Base-by-base conservation (phyloP, 495 filamentous ascomycete genomes). In the Xylaria sp. region DNA sequence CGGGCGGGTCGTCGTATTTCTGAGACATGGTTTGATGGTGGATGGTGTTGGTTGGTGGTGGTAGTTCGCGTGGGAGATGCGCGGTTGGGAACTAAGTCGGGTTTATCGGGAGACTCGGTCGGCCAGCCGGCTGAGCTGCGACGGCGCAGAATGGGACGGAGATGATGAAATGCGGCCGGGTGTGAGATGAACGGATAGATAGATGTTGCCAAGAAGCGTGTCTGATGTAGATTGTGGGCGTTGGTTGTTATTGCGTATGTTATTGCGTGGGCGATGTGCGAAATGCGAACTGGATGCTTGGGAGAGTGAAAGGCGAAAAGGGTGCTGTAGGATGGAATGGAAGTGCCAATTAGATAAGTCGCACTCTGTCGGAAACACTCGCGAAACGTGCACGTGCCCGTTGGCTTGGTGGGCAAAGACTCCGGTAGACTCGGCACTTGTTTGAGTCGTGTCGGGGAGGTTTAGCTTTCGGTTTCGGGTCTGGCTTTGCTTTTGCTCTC, bases 1-100 rank as follows among this genome's bases (percentile, higher is more conserved):
- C 79, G n/a, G 83, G 83, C 35, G 83, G 83, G 6, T 79, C 71
- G 70, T 83, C 82, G 72, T 72, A 61, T 76, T 85, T 84, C 48
- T 79, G 68, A 61, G 79, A 77, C 81, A 83, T 85, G n/a, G n/a
- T n/a, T n/a, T n/a, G n/a, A n/a, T n/a, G n/a, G n/a, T n/a, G n/a
- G n/a, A n/a, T 48, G n/a, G 48, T 31, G 44, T 15, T 46, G 44
- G 5, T 11, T 2, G 53, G 6, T 58, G 29, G 29, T 31, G 52
- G 52, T 59, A 8, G 4, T 33, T 26, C 11, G 14, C 33, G 26
- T 15, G 29, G 33, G 17, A 41, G 21, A 26, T 41, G 59, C 6
- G 55, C 17, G 21, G 5, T 14, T n/a, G 26, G 29, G 19, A 33
- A n/a, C n/a, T n/a, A n/a, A n/a, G n/a, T n/a, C n/a, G 29, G 6